Percentiles rank a stretch among this genome's conserved stretches.
phyloP scores from a whole-genome alignment of 768 basidiomycete genomes.

The Auriculariales sp. region DNA sequence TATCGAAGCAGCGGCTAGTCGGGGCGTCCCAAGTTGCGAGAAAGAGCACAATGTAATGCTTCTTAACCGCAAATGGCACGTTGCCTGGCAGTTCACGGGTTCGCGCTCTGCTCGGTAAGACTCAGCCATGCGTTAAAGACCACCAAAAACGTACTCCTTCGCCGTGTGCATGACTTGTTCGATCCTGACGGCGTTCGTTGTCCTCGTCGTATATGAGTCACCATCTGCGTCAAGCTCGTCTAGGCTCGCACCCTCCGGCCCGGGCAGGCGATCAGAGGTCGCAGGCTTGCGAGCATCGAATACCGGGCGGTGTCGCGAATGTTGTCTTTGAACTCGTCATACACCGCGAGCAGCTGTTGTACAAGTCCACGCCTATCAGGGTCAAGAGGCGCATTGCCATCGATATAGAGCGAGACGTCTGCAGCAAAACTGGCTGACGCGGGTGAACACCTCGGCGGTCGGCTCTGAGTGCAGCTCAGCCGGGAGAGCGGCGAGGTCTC shows the following conservation, averaged over 20 bases:
- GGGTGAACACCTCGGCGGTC: neutral
- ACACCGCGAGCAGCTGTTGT: neutral
- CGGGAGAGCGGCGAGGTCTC: neutral
- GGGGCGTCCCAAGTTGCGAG: slow-evolving; percentile 36
- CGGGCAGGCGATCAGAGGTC: too few species aligned
- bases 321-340: neutral
- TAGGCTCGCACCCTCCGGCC: neutral
- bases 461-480: neutral
- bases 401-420: neutral
- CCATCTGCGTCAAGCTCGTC: neutral
- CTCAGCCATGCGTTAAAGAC: neutral
- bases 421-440: neutral
- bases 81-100: slow-evolving; percentile 57
- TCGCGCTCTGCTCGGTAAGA: slow-evolving; percentile 31
- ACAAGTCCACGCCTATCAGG: neutral
- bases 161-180: neutral
- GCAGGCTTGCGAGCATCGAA: neutral
- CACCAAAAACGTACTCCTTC: neutral
- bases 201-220: too few species aligned
- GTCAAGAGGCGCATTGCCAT: neutral
- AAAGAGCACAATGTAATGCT: slow-evolving; percentile 30
- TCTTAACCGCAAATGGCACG: slow-evolving; percentile 45
- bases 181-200: neutral
- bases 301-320: neutral
- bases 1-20: slow-evolving; percentile 28